These are phyloP conservation scores for Cutaneotrichosporon sp. DNA, from an alignment of 1,284 basidiomycete species.

Conservation along the genomic window DNA sequence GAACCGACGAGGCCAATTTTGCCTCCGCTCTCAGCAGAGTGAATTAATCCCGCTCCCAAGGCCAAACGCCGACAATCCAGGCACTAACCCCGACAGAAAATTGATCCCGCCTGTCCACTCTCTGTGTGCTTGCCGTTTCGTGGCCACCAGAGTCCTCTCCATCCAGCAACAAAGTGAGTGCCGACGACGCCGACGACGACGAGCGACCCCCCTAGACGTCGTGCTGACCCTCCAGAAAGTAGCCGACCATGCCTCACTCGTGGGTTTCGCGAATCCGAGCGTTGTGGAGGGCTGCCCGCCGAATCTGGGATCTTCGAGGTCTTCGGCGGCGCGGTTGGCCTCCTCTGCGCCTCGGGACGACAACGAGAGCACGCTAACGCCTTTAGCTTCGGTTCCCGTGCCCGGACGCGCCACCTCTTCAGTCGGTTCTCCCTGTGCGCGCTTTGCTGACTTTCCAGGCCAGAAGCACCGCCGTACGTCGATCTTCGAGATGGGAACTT, in stretches of 20 bases:
- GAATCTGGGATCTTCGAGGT: too few species aligned
- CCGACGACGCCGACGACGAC: background rate
- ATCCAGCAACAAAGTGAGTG: constrained; percentile 9
- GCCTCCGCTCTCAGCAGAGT: background rate
- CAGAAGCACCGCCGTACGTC: constrained; percentile 87
- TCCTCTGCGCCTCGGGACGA: background rate
- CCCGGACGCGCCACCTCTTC: constrained; percentile 99
- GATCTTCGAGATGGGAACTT: background rate
- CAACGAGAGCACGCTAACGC: background rate
- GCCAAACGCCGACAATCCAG: too few species aligned
- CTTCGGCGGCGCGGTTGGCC: background rate
- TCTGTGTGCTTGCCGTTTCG: background rate
- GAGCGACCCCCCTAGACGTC: background rate
- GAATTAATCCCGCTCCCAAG: too few species aligned
- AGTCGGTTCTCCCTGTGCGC: constrained; percentile 58
- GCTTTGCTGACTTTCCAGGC: background rate
- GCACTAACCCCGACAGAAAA: too few species aligned
- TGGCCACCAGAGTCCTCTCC: background rate
- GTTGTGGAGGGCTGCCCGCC: background rate
- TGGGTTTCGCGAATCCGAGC: constrained; percentile 1
- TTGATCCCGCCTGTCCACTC: too few species aligned
- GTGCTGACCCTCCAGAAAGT: constrained; percentile 41
- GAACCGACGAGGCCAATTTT: too few species aligned
- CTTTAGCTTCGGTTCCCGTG: constrained; percentile 87
- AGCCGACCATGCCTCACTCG: constrained; percentile 79